Base-by-base conservation (phyloP, 2,329 filamentous ascomycete genomes). In the Alternaria novae-zelandiae region DNA sequence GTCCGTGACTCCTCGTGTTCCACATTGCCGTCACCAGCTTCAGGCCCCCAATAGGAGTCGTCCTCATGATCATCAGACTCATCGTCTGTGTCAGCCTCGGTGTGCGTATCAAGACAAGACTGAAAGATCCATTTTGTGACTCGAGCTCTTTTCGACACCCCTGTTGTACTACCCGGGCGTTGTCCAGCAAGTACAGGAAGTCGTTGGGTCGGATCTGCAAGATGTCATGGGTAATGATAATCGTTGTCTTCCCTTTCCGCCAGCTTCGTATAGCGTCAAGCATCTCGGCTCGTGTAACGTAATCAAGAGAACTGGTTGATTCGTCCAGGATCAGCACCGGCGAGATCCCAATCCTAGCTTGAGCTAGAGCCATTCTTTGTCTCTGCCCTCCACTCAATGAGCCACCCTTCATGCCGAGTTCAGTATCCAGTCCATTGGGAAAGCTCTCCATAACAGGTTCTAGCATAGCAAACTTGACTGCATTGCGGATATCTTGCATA, bases 161-260 rank as follows among this genome's bases (percentile, higher is more conserved):
- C 69, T 91, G 83, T 70, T 94, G 88, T 0, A 91, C 86, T 0
- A 97, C 82, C 0, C 75, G 76, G 0, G 92, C 91, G 11, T 88
- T 81, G 30, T 95, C 90, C 75, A 98, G 82, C 11, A 97, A 86
- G 69, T 94, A 97, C 0, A 96, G 86, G 65, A 90, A 94, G 66
- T 98, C 94, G 0, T 89, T 78, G 0, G 88, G 81, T 5, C 82
- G 78, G 10, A 98, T 95, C 68, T 95, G 91, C 0, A 88, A 86
- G 30, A 96, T 86, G 67, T 98, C 93, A 73, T 98, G 95, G 0
- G 96, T 97, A 71, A 98, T 95, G 68, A 98, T 88, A 55, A 98
- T 92, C 0, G 95, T 98, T 0, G 94, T 97, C 76, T 92, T 96
- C 0, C 87, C 90, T 36, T 81, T 83, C 21, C 96, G 86, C 95